These are phyloP conservation scores for Datisca glomerata DNA, from an alignment of 306 rosid species.

Conservation along the genomic window DNA sequence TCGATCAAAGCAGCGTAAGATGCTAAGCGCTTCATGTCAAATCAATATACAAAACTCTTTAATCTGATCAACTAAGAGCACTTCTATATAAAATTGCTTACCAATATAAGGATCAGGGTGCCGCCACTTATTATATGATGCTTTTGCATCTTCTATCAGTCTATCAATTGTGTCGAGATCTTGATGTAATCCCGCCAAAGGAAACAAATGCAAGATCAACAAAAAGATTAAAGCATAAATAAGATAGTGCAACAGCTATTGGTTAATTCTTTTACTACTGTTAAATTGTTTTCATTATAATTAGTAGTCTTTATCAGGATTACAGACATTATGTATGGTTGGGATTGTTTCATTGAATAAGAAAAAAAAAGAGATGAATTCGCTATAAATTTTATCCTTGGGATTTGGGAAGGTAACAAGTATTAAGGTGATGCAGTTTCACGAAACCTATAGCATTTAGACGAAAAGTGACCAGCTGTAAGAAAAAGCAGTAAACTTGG, in stretches of 20 bases:
- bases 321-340: no score
- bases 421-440: no score
- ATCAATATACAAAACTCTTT: neutral
- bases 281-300: no score
- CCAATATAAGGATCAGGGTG: slow-evolving; percentile 98
- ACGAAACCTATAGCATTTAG: no score
- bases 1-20: no score
- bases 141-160: slow-evolving; percentile 64
- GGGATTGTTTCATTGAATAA: neutral
- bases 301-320: no score
- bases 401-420: no score
- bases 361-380: neutral
- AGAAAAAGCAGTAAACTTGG: no score
- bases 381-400: no score
- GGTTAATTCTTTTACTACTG: neutral
- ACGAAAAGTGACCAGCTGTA: no score
- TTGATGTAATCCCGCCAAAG: slow-evolving; percentile 34
- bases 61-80: neutral
- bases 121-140: slow-evolving; percentile 69
- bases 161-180: slow-evolving; percentile 77
- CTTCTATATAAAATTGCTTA: slow-evolving; percentile 12
- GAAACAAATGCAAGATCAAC: no score
- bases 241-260: neutral
- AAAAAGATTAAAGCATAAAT: neutral
- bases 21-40: no score